Conservation (phyloP, 768 basidiomycete genomes). For the Mycena amicta region DNA sequence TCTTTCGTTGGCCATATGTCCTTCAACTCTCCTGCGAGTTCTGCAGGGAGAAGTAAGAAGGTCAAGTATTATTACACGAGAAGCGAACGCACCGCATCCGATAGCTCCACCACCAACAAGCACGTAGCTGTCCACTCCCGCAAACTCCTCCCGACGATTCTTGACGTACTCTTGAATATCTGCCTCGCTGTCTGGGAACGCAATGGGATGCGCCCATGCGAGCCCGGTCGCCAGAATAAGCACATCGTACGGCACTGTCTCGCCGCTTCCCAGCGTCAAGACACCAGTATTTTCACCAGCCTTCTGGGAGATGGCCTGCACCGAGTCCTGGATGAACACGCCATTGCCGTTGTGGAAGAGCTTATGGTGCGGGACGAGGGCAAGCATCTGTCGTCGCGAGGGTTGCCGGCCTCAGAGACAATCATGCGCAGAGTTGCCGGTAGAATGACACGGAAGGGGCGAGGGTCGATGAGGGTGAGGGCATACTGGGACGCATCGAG, state of each 20-base stretch:
- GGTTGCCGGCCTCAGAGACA: conserved; percentile 39
- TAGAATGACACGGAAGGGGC: conserved; percentile 53
- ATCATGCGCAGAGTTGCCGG: conserved; percentile 55
- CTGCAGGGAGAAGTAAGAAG: conserved; percentile 19
- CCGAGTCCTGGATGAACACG: conserved; percentile 42
- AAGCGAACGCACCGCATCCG: conserved; percentile 42
- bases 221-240: conserved; percentile 66
- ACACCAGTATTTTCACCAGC: conserved; percentile 40
- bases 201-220: conserved; percentile 52
- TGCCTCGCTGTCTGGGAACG: conserved; percentile 41
- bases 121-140: conserved; percentile 45
- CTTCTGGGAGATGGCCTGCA: conserved; percentile 28
- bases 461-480: conserved; percentile 56
- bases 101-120: conserved; percentile 62
- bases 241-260: conserved; percentile 51
- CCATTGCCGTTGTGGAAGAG: conserved; percentile 51
- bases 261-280: conserved; percentile 53
- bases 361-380: conserved; percentile 54
- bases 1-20: conserved; percentile 28
- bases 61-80: background rate
- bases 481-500: conserved; percentile 51
- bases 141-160: conserved; percentile 37
- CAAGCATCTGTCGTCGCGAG: conserved; percentile 40
- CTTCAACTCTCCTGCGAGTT: conserved; percentile 26
- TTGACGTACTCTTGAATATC: conserved; percentile 30